Conservation (phyloP, 495 filamentous ascomycete genomes). For the Penicilliopsis zonata region DNA sequence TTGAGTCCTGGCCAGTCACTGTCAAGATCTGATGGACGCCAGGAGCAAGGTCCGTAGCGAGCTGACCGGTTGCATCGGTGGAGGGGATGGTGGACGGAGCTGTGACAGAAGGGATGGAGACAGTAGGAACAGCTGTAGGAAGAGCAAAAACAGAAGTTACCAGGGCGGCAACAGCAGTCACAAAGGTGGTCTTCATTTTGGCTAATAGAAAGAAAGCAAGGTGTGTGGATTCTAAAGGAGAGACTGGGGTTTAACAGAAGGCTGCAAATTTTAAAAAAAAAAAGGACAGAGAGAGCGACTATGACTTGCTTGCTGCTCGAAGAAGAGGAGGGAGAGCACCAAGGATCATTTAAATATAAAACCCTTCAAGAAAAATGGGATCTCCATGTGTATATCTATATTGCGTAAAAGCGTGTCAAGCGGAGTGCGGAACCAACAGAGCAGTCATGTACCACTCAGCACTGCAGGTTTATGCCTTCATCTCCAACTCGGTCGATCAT, state of each 20-base stretch:
- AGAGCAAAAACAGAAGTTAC: background rate
- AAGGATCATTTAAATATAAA: no score
- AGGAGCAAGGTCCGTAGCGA: constrained; percentile 4
- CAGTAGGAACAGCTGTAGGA: background rate
- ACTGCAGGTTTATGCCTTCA: no score
- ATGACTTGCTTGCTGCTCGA: no score
- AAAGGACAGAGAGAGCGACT: no score
- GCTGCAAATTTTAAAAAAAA: no score
- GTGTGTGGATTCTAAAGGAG: background rate
- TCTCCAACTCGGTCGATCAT: no score
- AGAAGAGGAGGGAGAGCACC: no score
- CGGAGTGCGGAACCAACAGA: no score
- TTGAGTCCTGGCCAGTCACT: constrained; percentile 3
- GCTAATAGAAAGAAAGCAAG: background rate
- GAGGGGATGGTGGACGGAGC: constrained; percentile 1
- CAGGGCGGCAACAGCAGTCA: background rate
- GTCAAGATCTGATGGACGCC: constrained; percentile 3
- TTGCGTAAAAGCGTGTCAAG: no score
- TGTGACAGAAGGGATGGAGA: constrained; percentile 1
- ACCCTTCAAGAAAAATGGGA: no score
- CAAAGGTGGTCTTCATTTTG: background rate
- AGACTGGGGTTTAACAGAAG: background rate
- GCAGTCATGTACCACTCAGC: no score
- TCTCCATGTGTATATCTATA: no score
- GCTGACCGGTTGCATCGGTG: background rate